A percentile compares a stretch with the other conserved stretches of the same genome.
phyloP scores from a whole-genome alignment of 1,139 yeast species.

The Diutina catenulata region DNA sequence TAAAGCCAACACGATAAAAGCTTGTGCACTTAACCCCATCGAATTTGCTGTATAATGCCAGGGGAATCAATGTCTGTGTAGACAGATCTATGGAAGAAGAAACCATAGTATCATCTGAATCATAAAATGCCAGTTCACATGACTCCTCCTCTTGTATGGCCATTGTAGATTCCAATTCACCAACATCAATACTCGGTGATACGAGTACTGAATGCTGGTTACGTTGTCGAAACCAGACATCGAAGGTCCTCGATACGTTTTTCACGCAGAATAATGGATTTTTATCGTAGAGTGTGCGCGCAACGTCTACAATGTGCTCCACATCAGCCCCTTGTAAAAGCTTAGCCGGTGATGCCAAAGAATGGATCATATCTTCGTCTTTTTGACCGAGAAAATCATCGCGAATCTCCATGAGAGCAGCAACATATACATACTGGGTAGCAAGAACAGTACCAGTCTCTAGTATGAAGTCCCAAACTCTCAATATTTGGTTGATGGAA shows the following conservation, averaged over 20 bases:
- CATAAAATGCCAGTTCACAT: constrained; percentile 14
- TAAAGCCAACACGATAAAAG: constrained; percentile 24
- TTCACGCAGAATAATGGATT: constrained; percentile 19
- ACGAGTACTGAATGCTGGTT: constrained; percentile 13
- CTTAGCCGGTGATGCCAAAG: constrained; percentile 22
- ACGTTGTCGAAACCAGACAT: constrained; percentile 25
- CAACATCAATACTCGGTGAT: constrained; percentile 11
- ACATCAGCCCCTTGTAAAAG: constrained; percentile 23
- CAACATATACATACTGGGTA: constrained; percentile 43
- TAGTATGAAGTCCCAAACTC: constrained; percentile 53
- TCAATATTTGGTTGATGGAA: constrained; percentile 35
- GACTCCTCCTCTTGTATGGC: constrained; percentile 23
- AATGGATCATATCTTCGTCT: constrained; percentile 35
- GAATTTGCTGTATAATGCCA: neutral
- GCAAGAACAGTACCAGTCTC: constrained; percentile 33
- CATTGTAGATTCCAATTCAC: constrained; percentile 9
- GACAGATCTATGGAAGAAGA: neutral
- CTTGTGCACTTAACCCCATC: constrained; percentile 6
- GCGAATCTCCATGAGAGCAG: constrained; percentile 32
- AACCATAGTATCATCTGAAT: constrained; percentile 7
- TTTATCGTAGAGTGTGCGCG: constrained; percentile 19
- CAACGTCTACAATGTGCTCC: constrained; percentile 22
- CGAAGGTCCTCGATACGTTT: constrained; percentile 16
- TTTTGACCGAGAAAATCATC: constrained; percentile 13
- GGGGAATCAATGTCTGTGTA: constrained; percentile 3